Evolutionary conservation across 192 early-diverging fungal genomes (phyloP), one percentile per base, ranked within the genome.

Genomic region (Entomortierella lignicola): DNA sequence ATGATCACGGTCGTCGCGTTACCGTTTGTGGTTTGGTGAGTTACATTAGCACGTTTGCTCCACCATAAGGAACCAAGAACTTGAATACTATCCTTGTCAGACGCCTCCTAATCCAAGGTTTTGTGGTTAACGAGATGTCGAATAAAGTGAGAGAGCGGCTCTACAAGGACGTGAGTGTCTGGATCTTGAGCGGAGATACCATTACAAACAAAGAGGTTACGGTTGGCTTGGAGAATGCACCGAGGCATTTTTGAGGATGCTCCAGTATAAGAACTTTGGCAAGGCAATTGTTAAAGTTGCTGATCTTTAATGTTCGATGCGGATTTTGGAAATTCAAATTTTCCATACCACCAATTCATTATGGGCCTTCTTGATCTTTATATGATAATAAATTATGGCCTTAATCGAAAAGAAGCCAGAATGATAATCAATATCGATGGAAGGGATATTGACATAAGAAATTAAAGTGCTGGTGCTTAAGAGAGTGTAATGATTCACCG

Each of bases 161-260:
- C 51, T 34, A 48, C 48, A 39, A 65, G 56, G 55, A 69, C n/a
- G 48, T 69, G 13, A 51, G 15, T 2, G 32, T 30, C 6, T 64
- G 68, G 62, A 31, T 79, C 30, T 18, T 50, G 74, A 64, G 52
- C 6, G 67, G 67, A 0, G 59, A 63, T 37, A 68, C 69, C 42
- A 32, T 61, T 21, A 63, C 27, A 25, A 48, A 44, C 12, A 60
- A 79, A 44, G 50, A 58, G 10, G 39, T 60, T 8, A 50, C 59
- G 0, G 27, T 31, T 12, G 60, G 59, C 3, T 29, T 79, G 34
- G 61, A 63, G 2, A 61, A 63, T 31, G 50, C 60, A 1, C 44
- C 60, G 66, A 69, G 39, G 54, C 61, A 0, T 65, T 57, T 60
- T 13, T 60, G 21, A 56, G 55, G n/a, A 50, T 64, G 26, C 34